Percentiles rank a stretch among this genome's conserved stretches.
phyloP scores from a whole-genome alignment of 2,329 filamentous ascomycete genomes.

The Cladosporium sp. region DNA sequence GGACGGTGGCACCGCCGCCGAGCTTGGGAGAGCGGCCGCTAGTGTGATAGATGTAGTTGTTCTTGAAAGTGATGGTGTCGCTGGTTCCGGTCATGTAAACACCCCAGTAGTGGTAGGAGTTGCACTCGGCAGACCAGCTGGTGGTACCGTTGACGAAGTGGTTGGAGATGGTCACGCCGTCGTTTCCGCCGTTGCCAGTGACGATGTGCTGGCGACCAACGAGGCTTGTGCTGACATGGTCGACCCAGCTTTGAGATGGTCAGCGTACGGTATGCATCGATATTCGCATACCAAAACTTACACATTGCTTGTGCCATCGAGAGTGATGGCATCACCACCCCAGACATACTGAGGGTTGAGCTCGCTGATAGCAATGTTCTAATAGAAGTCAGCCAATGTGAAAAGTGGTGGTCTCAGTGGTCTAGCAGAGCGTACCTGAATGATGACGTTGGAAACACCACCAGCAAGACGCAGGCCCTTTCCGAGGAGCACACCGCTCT shows the following conservation, averaged over 20 bases:
- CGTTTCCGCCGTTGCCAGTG: conserved; percentile 50
- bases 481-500: conserved; percentile 38
- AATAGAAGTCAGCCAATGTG: not conserved
- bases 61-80: conserved; percentile 56
- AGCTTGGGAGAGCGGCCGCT: conserved; percentile 59
- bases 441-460: conserved; percentile 52
- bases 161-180: conserved; percentile 59
- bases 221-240: conserved; percentile 24
- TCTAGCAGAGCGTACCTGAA: conserved; percentile 17
- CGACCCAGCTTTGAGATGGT: not conserved
- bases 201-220: conserved; percentile 60
- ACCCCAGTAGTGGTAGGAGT: conserved; percentile 58
- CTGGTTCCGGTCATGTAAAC: conserved; percentile 54
- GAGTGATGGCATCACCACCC: conserved; percentile 37
- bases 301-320: conserved; percentile 33
- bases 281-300: too few species aligned
- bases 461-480: conserved; percentile 38
- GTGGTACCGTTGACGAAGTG: conserved; percentile 54
- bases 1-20: conserved; percentile 51
- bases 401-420: not conserved
- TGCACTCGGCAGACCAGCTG: conserved; percentile 54
- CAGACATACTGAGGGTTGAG: conserved; percentile 37
- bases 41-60: conserved; percentile 59
- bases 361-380: conserved; percentile 35
- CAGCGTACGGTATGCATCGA: too few species aligned